These are phyloP conservation scores for Penicillium italicum DNA, from an alignment of 2,329 filamentous ascomycete species.

Conservation along the genomic window DNA sequence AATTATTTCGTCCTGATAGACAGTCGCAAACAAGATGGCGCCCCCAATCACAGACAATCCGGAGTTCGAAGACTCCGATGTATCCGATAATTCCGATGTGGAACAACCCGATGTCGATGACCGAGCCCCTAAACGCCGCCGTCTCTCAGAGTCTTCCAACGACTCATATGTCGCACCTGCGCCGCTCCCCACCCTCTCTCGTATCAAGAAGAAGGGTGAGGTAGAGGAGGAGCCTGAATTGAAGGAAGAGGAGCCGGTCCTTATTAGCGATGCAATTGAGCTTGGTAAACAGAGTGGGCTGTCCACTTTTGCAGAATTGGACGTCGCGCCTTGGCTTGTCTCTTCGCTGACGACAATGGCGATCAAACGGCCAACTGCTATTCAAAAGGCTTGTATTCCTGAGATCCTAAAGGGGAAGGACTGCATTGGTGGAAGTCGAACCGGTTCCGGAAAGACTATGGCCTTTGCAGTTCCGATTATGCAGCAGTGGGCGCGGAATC, in stretches of 20 bases:
- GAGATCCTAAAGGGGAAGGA: constrained; percentile 87
- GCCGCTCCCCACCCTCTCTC: constrained; percentile 39
- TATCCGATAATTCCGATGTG: constrained; percentile 18
- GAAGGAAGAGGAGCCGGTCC: constrained; percentile 35
- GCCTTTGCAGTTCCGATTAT: constrained; percentile 93
- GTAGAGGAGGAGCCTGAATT: constrained; percentile 16
- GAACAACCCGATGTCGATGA: constrained; percentile 23
- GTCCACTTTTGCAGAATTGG: constrained; percentile 65
- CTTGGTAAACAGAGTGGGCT: constrained; percentile 44
- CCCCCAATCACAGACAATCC: constrained; percentile 22
- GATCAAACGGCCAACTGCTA: constrained; percentile 83
- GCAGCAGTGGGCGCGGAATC: constrained; percentile 89
- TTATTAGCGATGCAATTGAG: constrained; percentile 40
- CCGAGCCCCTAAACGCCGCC: constrained; percentile 39
- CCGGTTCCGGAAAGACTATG: constrained; percentile 95
- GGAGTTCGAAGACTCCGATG: constrained; percentile 24
- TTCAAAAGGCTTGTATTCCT: constrained; percentile 89
- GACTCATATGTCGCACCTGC: constrained; percentile 34
- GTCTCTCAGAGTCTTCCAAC: constrained; percentile 38
- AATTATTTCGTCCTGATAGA: constrained; percentile 27
- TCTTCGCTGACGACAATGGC: constrained; percentile 72
- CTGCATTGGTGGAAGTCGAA: constrained; percentile 91
- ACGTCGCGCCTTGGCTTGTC: constrained; percentile 82
- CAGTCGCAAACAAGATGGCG: constrained; percentile 29
- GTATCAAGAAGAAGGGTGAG: constrained; percentile 41